Conservation (phyloP, 148 eudicot species). For the Spergularia bocconei region DNA sequence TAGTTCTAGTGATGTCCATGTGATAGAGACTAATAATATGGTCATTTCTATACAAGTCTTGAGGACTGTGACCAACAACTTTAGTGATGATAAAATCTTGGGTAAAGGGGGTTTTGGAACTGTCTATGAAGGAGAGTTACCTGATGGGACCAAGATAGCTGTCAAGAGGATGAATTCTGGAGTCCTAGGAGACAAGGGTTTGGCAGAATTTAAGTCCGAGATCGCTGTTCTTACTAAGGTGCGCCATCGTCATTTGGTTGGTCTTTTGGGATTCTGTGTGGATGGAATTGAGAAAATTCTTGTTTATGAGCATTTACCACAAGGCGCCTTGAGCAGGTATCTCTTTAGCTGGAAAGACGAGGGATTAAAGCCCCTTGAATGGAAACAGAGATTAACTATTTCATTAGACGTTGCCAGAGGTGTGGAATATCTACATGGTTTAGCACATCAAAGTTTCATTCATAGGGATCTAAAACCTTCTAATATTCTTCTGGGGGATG, state of each 20-base stretch:
- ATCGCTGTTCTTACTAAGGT: slow-evolving; percentile 70
- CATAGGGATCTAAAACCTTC: slow-evolving; percentile 83
- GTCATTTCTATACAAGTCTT: slow-evolving; percentile 58
- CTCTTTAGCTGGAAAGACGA: slow-evolving; percentile 60
- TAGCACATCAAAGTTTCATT: slow-evolving; percentile 79
- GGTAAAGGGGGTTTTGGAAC: slow-evolving; percentile 87
- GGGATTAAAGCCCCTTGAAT: slow-evolving; percentile 56
- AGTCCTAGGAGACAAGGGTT: slow-evolving; percentile 57
- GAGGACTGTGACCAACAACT: slow-evolving; percentile 61
- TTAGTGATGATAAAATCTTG: slow-evolving; percentile 52
- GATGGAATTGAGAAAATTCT: slow-evolving; percentile 74
- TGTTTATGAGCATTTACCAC: slow-evolving; percentile 78
- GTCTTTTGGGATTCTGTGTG: slow-evolving; percentile 67
- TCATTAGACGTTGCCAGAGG: slow-evolving; percentile 86
- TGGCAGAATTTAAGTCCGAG: slow-evolving; percentile 68
- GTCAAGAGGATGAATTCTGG: slow-evolving; percentile 86
- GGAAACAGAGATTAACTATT: slow-evolving; percentile 66
- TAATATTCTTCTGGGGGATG: slow-evolving; percentile 73
- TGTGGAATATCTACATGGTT: slow-evolving; percentile 70
- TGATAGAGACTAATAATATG: slow-evolving; percentile 56
- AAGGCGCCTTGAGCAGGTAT: slow-evolving; percentile 60
- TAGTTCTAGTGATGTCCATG: slow-evolving; percentile 49
- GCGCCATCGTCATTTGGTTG: slow-evolving; percentile 70
- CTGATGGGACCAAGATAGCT: slow-evolving; percentile 67
- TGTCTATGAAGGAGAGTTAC: slow-evolving; percentile 68